Conservation (phyloP, 441 rosid species). For the Populus hybrid region DNA sequence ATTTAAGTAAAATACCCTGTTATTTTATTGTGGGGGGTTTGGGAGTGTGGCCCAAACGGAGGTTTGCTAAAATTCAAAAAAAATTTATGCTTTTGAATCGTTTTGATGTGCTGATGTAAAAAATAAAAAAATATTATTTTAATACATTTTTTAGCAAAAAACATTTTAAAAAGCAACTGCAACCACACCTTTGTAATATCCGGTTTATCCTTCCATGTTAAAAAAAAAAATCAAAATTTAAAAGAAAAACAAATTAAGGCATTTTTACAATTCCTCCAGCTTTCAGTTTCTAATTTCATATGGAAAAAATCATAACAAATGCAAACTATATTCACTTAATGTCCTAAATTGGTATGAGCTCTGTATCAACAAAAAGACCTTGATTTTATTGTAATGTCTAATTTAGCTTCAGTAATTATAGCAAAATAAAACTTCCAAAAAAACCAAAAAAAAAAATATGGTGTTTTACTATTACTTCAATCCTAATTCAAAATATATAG, state of each 20-base stretch:
- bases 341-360: background rate
- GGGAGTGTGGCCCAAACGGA: too few species aligned
- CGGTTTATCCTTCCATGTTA: background rate
- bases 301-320: background rate
- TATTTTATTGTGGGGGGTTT: background rate
- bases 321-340: background rate
- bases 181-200: too few species aligned
- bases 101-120: too few species aligned
- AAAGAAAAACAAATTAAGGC: background rate
- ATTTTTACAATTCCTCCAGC: background rate
- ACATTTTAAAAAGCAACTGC: too few species aligned
- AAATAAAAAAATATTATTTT: too few species aligned
- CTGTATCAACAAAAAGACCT: background rate
- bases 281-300: background rate
- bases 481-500: background rate
- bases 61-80: too few species aligned
- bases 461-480: background rate
- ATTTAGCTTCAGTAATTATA: background rate
- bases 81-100: too few species aligned
- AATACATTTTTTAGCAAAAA: too few species aligned
- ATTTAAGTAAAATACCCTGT: background rate
- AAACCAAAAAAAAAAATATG: background rate
- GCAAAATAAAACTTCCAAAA: background rate
- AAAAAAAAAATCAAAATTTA: background rate
- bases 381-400: background rate